Evolutionary conservation across 2,329 filamentous ascomycete species (phyloP), one percentile per base, ranked within the genome.

Genomic region (Beauveria sp.): DNA sequence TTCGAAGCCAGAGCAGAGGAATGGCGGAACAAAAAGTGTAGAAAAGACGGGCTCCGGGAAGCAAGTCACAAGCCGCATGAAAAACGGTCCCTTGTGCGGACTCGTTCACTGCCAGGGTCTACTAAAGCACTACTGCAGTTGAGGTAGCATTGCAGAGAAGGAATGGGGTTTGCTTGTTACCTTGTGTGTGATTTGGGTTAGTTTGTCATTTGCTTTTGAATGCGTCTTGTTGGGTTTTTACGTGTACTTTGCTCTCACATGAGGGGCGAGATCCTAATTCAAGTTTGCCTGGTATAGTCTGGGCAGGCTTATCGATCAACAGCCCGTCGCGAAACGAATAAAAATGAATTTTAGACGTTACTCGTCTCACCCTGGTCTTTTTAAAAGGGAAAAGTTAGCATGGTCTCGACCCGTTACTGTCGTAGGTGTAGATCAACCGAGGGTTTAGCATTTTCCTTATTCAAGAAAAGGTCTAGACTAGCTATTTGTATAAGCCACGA

Each of bases 1-100:
- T 75, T 63, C 68, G 68, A 51, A 67, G 66, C 28, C 62, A 61
- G 24, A 62, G 50, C 28, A 65, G 66, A 63, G 43, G 38, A 61
- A 49, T 61, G 63, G 51, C 43, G 46, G 60, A 45, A 60, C 45
- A 62, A 28, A 49, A 62, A 50, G 18, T 63, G 62, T 50, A 45
- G 20, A 20, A 16, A 9, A 51, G 10, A 51, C 20, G 12, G 18
- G 10, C n/a, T 31, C 10, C 20, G n/a, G 49, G 40, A 57, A 31
- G 9, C 42, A 40, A 31, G 42, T 7, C 9, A 53, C 16, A 49
- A 8, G 16, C 38, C 3, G 34, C 58, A 34, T 42, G 20, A 34
- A n/a, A 16, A 22, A 31, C 58, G 12, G 40, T 43, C 16, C 2
- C n/a, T 56, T 24, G 40, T 56, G 28, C 43, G 24, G 22, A 5